These are phyloP conservation scores for Sarocladium kiliense DNA, from an alignment of 2,329 filamentous ascomycete species.

Conservation along the genomic window DNA sequence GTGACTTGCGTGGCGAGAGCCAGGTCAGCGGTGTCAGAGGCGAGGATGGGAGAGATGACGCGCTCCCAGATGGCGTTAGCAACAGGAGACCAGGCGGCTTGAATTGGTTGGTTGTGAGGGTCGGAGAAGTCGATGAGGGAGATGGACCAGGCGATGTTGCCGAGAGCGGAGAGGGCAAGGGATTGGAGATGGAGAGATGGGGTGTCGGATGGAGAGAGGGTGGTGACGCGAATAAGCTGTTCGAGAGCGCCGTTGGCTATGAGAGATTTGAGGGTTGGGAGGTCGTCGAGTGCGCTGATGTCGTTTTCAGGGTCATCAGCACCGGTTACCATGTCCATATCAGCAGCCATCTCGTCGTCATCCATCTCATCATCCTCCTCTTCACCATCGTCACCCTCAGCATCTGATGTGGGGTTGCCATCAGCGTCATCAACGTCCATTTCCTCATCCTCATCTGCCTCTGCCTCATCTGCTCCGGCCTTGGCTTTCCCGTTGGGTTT, in stretches of 20 bases:
- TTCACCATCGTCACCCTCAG: constrained; percentile 30
- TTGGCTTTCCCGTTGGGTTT: constrained; percentile 34
- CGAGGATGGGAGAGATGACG: constrained; percentile 51
- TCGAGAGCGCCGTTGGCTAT: constrained; percentile 28
- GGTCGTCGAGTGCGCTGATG: constrained; percentile 37
- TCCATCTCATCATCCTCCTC: constrained; percentile 49
- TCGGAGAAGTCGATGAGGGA: constrained; percentile 56
- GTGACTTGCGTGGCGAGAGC: constrained; percentile 58
- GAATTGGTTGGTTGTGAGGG: constrained; percentile 45
- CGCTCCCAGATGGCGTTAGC: constrained; percentile 53
- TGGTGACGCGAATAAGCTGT: constrained; percentile 42
- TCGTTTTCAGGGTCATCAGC: constrained; percentile 35
- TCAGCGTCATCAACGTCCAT: constrained; percentile 30
- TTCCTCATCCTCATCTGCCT: constrained; percentile 27
- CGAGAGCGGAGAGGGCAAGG: constrained; percentile 55
- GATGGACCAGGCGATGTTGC: constrained; percentile 64
- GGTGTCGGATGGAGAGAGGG: constrained; percentile 33
- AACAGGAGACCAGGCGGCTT: constrained; percentile 47
- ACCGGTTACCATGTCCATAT: constrained; percentile 61
- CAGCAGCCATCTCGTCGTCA: constrained; percentile 52
- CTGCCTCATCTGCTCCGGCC: constrained; percentile 33
- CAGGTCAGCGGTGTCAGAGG: constrained; percentile 57
- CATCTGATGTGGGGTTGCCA: constrained; percentile 29
- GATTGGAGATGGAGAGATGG: constrained; percentile 41
- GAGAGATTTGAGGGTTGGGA: constrained; percentile 46